A percentile compares a stretch with the other conserved stretches of the same genome.
These are phyloP conservation scores for Leccinellum luteum DNA, from an alignment of 768 basidiomycete genomes.

Conservation along the genomic window DNA sequence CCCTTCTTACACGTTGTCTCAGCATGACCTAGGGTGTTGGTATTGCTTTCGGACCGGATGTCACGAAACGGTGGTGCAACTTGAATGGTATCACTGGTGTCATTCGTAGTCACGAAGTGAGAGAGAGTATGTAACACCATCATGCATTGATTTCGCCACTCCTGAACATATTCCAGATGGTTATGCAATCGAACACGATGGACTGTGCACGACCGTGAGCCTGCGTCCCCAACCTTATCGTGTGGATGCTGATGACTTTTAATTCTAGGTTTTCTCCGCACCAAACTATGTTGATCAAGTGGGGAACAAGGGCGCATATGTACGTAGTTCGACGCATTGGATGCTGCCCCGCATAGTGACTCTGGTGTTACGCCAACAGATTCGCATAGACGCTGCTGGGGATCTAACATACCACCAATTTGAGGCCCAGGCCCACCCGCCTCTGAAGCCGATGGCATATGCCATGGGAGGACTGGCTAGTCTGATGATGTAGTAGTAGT, in stretches of 20 bases:
- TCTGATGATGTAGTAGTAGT: slow-evolving; percentile 80
- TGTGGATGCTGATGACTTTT: slow-evolving; percentile 13
- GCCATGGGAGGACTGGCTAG: slow-evolving; percentile 61
- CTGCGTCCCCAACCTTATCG: not conserved
- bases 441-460: slow-evolving; percentile 93
- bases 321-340: slow-evolving; percentile 37
- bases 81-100: slow-evolving; percentile 84
- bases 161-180: slow-evolving; percentile 53
- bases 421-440: slow-evolving; percentile 84
- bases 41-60: slow-evolving; percentile 92
- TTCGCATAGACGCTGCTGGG: slow-evolving; percentile 79
- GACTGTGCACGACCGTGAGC: slow-evolving; percentile 86
- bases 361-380: slow-evolving; percentile 39
- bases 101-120: slow-evolving; percentile 95
- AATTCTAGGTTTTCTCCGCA: slow-evolving; percentile 78
- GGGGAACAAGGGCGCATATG: slow-evolving; percentile 91
- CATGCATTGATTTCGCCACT: not conserved
- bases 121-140: slow-evolving; percentile 59
- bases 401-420: slow-evolving; percentile 75
- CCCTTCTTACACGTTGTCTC: slow-evolving; percentile 7
- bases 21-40: slow-evolving; percentile 74
- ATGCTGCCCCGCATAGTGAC: not conserved
- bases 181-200: slow-evolving; percentile 92
- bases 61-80: slow-evolving; percentile 86
- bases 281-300: slow-evolving; percentile 94